A percentile compares a stretch with the other conserved stretches of the same genome.
phyloP scores from a whole-genome alignment of 164 flowering plant species.

The Vitis labrusca region DNA sequence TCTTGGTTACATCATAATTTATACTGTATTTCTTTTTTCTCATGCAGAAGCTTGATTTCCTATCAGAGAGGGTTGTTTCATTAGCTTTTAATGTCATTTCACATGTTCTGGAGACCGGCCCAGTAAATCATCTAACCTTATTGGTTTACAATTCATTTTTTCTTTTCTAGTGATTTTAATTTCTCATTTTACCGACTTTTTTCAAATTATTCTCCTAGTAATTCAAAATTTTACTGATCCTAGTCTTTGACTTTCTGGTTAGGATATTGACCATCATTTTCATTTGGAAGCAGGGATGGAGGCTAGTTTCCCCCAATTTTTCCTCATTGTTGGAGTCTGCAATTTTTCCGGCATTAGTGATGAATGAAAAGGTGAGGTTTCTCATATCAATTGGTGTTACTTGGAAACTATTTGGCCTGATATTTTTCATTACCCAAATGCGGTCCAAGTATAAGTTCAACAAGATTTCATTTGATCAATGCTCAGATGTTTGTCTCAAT shows the following conservation, averaged over 20 bases:
- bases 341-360: constrained; percentile 65
- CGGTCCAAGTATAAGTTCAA: neutral
- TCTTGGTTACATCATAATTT: neutral
- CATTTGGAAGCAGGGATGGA: constrained; percentile 69
- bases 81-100: constrained; percentile 75
- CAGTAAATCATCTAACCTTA: constrained; percentile 41
- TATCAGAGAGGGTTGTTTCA: constrained; percentile 64
- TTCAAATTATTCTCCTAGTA: no score
- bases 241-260: neutral
- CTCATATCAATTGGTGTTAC: neutral
- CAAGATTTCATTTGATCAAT: no score
- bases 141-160: constrained; percentile 1
- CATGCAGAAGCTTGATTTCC: constrained; percentile 64
- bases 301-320: constrained; percentile 75
- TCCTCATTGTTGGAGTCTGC: constrained; percentile 59
- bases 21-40: constrained; percentile 1
- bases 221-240: neutral
- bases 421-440: no score
- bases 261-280: neutral
- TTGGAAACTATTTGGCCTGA: no score
- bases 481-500: no score
- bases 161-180: neutral
- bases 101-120: constrained; percentile 75
- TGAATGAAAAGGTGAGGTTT: constrained; percentile 66
- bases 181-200: no score